Evolutionary conservation across 306 rosid species (phyloP).

Genomic region (Vigna hirtella): DNA sequence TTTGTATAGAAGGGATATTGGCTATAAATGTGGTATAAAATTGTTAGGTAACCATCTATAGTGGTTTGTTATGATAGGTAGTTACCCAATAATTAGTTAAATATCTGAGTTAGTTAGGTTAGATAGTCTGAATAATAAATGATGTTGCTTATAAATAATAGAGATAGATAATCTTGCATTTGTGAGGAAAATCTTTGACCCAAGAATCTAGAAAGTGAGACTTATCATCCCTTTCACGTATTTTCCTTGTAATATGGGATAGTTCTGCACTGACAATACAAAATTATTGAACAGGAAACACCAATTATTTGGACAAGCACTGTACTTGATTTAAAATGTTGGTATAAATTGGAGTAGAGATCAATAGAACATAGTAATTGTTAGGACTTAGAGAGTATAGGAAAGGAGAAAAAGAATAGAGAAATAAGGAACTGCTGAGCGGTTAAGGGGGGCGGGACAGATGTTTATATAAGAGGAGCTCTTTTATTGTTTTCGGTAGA

Average conservation of each 20-base stretch:
- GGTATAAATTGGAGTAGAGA: neutral
- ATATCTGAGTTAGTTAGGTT: neutral
- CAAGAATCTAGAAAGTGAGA: neutral
- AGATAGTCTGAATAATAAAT: neutral
- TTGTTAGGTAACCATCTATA: neutral
- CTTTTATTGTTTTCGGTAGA: too few relatives aligned
- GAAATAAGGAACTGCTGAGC: too few relatives aligned
- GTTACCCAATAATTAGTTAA: neutral
- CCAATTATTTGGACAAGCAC: neutral
- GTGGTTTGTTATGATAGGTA: neutral
- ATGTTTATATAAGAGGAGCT: too few relatives aligned
- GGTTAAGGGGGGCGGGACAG: too few relatives aligned
- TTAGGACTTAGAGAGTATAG: too few relatives aligned
- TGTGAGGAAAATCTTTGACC: neutral
- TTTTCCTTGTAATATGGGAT: constrained; percentile 23
- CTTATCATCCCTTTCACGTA: neutral
- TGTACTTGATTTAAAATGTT: neutral
- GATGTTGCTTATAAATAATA: neutral
- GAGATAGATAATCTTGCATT: neutral
- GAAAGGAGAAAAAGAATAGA: too few relatives aligned
- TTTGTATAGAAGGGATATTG: constrained; percentile 21
- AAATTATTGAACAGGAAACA: constrained; percentile 21
- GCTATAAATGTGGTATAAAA: constrained; percentile 1
- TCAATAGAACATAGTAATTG: neutral
- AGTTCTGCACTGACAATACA: neutral